A percentile compares a stretch with the other conserved stretches of the same genome.
Conservation (phyloP, 139 green algal genomes). For the Auxenochlorella protothecoides region DNA sequence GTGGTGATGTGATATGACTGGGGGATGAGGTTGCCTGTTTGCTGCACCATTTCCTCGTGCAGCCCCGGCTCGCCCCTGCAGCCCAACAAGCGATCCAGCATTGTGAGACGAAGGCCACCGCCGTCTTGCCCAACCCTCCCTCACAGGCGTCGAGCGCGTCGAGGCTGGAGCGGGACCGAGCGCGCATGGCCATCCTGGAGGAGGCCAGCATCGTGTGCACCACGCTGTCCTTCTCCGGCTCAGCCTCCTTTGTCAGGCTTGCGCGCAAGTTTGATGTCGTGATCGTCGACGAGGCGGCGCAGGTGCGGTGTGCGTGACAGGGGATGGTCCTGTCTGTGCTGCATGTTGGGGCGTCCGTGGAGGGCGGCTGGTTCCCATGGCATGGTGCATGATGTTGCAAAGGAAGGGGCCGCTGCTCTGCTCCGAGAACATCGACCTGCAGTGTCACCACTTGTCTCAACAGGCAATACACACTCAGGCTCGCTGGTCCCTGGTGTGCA, state of each 20-base stretch:
- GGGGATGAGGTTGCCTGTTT: too few relatives aligned
- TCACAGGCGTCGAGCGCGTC: slow-evolving; percentile 1
- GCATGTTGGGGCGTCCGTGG: too few relatives aligned
- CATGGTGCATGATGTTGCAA: too few relatives aligned
- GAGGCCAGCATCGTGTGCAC: slow-evolving; percentile 71
- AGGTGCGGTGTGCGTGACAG: slow-evolving; percentile 38
- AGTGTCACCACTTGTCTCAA: too few relatives aligned
- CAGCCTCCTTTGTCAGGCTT: slow-evolving; percentile 27
- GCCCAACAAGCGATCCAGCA: too few relatives aligned
- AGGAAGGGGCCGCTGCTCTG: too few relatives aligned
- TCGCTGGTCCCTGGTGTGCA: slow-evolving; percentile 36
- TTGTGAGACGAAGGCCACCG: too few relatives aligned
- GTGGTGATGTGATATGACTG: slow-evolving; percentile 19
- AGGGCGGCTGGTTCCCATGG: too few relatives aligned
- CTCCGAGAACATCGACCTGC: slow-evolving; percentile 25
- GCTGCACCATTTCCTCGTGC: not conserved
- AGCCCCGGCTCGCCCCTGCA: not conserved
- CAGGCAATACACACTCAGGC: too few relatives aligned
- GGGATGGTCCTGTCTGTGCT: not conserved
- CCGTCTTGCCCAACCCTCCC: not conserved
- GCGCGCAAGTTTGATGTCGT: slow-evolving; percentile 38
- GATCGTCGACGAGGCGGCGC: slow-evolving; percentile 65
- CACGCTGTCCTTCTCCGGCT: slow-evolving; percentile 68
- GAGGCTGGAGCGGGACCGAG: slow-evolving; percentile 32
- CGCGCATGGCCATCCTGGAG: slow-evolving; percentile 54